Evolutionary conservation across 306 rosid species (phyloP).

Genomic region (Gastrolobium villosum): DNA sequence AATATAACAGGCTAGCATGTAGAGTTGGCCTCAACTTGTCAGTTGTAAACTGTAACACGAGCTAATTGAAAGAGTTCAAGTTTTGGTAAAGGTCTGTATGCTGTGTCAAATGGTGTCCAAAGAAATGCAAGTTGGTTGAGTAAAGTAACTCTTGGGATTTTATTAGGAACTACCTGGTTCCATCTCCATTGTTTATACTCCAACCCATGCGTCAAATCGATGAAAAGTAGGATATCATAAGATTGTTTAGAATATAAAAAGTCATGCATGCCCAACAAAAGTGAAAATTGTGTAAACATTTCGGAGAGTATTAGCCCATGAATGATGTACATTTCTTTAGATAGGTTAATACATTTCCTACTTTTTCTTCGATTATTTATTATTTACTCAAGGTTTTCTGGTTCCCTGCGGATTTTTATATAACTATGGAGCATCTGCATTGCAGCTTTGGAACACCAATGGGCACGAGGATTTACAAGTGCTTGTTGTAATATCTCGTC

Average conservation of each 20-base stretch:
- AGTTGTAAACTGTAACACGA: constrained; percentile 26
- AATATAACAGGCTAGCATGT: constrained; percentile 18
- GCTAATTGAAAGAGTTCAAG: constrained; percentile 14
- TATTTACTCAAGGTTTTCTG: constrained; percentile 22
- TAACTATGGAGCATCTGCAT: constrained; percentile 42
- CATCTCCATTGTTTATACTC: constrained; percentile 30
- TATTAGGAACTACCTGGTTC: constrained; percentile 36
- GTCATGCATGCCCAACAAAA: constrained; percentile 1
- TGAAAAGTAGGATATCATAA: constrained; percentile 26
- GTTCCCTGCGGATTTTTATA: constrained; percentile 13
- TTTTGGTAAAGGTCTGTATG: constrained; percentile 10
- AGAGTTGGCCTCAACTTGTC: no score
- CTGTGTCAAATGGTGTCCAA: constrained; percentile 45
- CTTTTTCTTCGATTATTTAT: constrained; percentile 8
- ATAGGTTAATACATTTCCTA: not conserved
- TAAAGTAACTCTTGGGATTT: constrained; percentile 33
- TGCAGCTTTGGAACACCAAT: constrained; percentile 84
- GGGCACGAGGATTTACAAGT: constrained; percentile 84
- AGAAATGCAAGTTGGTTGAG: constrained; percentile 31
- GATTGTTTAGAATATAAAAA: constrained; percentile 22
- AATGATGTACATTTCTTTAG: constrained; percentile 29
- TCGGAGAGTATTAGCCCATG: constrained; percentile 32
- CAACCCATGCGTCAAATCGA: not conserved
- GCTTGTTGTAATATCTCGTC: constrained; percentile 85
- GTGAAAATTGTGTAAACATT: constrained; percentile 17